Conservation (phyloP, 495 filamentous ascomycete genomes). For the Aspergillus mulundensis region DNA sequence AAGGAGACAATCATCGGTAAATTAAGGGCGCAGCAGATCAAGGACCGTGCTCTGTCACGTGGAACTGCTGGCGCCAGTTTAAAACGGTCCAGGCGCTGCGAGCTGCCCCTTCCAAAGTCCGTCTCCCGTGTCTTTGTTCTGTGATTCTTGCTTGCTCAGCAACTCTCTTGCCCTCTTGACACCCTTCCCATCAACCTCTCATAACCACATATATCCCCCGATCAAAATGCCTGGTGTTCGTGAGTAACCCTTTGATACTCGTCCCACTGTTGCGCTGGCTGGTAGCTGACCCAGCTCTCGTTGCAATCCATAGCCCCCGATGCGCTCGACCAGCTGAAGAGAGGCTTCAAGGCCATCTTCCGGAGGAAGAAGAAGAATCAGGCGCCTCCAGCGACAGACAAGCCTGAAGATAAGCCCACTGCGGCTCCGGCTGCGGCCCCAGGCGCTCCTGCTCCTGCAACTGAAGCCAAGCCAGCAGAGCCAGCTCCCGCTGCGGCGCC, state of each 20-base stretch:
- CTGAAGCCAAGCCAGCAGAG: slow-evolving; percentile 15
- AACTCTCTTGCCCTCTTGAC: neutral
- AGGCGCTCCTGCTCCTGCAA: slow-evolving; percentile 7
- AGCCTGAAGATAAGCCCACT: slow-evolving; percentile 11
- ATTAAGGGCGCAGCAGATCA: slow-evolving; percentile 12
- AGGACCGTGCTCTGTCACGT: slow-evolving; percentile 19
- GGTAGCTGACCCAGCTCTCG: slow-evolving; percentile 9
- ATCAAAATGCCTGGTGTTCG: slow-evolving; percentile 28
- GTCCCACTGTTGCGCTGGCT: neutral
- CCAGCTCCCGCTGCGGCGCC: slow-evolving; percentile 16
- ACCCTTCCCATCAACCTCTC: neutral
- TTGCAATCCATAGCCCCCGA: slow-evolving; percentile 16
- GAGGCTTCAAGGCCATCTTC: slow-evolving; percentile 26
- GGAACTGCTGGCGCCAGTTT: slow-evolving; percentile 6
- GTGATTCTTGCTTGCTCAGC: neutral
- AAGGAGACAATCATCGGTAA: slow-evolving; percentile 15
- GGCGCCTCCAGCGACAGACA: slow-evolving; percentile 1
- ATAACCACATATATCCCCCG: neutral
- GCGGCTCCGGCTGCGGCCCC: slow-evolving; percentile 12
- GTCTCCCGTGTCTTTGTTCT: neutral
- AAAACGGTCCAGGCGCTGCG: slow-evolving; percentile 7
- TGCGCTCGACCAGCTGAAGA: slow-evolving; percentile 26
- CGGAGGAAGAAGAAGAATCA: slow-evolving; percentile 25
- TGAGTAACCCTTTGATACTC: slow-evolving; percentile 14
- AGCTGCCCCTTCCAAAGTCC: neutral